phyloP scores from a whole-genome alignment of 495 filamentous ascomycete genomes.

The Rhypophila decipiens region DNA sequence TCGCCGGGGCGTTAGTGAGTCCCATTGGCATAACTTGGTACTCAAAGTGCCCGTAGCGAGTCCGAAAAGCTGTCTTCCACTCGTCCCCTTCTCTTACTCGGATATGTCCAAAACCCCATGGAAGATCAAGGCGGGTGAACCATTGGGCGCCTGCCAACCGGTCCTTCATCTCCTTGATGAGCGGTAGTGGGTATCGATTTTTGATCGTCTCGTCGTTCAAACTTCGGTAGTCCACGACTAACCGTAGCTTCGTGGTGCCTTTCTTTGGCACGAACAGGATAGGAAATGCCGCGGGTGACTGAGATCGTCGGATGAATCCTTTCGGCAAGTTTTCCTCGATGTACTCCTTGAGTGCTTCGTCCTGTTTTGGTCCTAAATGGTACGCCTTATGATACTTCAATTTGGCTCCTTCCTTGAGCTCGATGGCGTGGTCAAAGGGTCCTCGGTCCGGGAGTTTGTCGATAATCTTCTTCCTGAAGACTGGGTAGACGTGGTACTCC shows the following conservation, averaged over 20 bases:
- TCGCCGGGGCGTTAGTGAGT: not conserved
- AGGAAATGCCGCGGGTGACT: too few relatives aligned
- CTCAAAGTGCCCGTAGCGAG: not conserved
- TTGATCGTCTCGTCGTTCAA: not conserved
- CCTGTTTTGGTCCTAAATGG: too few relatives aligned
- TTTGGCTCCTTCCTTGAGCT: not conserved
- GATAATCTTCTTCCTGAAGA: not conserved
- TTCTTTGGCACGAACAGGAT: too few relatives aligned
- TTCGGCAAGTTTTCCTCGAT: too few relatives aligned
- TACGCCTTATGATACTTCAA: not conserved
- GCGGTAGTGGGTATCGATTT: not conserved
- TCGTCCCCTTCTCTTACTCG: not conserved
- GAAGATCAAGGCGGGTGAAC: not conserved
- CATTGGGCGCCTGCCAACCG: not conserved
- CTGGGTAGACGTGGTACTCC: not conserved
- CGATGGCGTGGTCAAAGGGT: not conserved
- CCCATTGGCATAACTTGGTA: not conserved
- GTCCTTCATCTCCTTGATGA: not conserved
- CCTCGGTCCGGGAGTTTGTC: not conserved
- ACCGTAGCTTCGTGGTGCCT: too few relatives aligned
- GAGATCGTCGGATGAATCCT: too few relatives aligned
- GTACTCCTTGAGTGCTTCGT: too few relatives aligned
- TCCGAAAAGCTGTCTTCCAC: not conserved
- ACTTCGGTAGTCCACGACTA: not conserved
- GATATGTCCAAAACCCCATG: not conserved